phyloP scores from a whole-genome alignment of 2,329 filamentous ascomycete genomes.

The Aspergillus viridinutans region DNA sequence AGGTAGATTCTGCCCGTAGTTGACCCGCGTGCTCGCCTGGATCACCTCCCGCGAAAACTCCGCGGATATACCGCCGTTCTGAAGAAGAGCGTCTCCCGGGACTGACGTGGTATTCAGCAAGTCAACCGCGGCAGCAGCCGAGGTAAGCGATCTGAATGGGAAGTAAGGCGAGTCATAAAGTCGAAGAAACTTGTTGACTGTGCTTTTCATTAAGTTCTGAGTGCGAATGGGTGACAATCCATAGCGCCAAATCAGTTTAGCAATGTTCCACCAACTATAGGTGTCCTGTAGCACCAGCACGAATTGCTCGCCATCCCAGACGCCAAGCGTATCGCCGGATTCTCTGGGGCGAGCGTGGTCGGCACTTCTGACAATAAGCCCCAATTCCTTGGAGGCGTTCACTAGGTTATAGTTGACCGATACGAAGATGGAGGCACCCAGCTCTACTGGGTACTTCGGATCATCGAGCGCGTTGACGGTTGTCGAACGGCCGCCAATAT shows the following conservation, averaged over 20 bases:
- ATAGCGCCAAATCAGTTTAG: conserved; percentile 80
- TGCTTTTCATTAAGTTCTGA: conserved; percentile 65
- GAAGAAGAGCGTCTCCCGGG: conserved; percentile 71
- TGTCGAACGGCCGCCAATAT: conserved; percentile 79
- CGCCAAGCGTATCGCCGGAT: conserved; percentile 56
- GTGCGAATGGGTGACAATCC: conserved; percentile 72
- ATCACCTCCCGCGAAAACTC: conserved; percentile 75
- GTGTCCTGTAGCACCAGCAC: conserved; percentile 62
- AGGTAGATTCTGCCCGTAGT: conserved; percentile 87
- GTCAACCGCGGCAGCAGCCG: conserved; percentile 63
- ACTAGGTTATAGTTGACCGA: conserved; percentile 76
- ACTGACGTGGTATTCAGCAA: conserved; percentile 62
- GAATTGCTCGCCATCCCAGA: conserved; percentile 79
- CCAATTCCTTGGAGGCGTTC: conserved; percentile 66
- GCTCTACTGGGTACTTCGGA: conserved; percentile 65
- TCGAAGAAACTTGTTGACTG: conserved; percentile 68
- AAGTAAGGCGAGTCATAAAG: conserved; percentile 81
- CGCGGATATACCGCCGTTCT: conserved; percentile 61
- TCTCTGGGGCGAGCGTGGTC: conserved; percentile 46
- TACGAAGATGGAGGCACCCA: conserved; percentile 92
- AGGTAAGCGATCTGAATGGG: conserved; percentile 73
- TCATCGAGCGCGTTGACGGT: conserved; percentile 75
- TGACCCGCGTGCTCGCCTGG: conserved; percentile 86
- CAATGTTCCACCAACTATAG: conserved; percentile 73
- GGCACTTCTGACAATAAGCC: conserved; percentile 55